Conservation (phyloP, 306 rosid species). For the Prosopis cineraria region DNA sequence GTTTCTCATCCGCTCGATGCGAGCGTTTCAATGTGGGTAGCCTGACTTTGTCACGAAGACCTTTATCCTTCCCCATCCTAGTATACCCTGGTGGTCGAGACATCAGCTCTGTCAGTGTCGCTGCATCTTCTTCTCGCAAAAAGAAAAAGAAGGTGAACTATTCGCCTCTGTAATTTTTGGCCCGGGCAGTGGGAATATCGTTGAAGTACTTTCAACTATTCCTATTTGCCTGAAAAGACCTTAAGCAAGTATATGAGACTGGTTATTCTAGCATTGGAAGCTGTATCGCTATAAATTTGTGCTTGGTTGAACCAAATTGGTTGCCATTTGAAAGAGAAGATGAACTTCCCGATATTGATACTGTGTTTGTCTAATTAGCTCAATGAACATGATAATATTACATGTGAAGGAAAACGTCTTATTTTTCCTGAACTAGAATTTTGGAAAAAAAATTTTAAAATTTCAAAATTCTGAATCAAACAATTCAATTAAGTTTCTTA, state of each 20-base stretch:
- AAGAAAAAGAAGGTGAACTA: constrained; percentile 56
- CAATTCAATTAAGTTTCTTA: background rate
- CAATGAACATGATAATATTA: background rate
- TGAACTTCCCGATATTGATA: background rate
- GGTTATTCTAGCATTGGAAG: background rate
- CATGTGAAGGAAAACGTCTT: background rate
- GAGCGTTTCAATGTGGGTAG: constrained; percentile 21
- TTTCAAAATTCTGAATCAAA: no score
- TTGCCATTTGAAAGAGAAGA: background rate
- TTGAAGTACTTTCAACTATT: background rate
- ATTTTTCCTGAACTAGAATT: background rate
- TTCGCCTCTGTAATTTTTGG: background rate
- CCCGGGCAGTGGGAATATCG: background rate
- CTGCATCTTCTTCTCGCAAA: constrained; percentile 51
- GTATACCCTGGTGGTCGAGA: constrained; percentile 50
- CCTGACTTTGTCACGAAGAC: constrained; percentile 43
- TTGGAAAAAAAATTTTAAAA: background rate
- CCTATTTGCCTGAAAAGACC: background rate
- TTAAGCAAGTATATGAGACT: background rate
- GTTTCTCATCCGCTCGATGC: constrained; percentile 33
- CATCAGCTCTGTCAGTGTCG: constrained; percentile 29
- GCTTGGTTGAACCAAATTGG: background rate
- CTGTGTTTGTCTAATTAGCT: background rate
- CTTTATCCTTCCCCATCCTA: constrained; percentile 46
- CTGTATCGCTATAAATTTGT: background rate